Percentiles rank a stretch among this genome's conserved stretches.
Evolutionary conservation across 2,329 filamentous ascomycete genomes (phyloP).

Genomic region (Davidsoniella australis): DNA sequence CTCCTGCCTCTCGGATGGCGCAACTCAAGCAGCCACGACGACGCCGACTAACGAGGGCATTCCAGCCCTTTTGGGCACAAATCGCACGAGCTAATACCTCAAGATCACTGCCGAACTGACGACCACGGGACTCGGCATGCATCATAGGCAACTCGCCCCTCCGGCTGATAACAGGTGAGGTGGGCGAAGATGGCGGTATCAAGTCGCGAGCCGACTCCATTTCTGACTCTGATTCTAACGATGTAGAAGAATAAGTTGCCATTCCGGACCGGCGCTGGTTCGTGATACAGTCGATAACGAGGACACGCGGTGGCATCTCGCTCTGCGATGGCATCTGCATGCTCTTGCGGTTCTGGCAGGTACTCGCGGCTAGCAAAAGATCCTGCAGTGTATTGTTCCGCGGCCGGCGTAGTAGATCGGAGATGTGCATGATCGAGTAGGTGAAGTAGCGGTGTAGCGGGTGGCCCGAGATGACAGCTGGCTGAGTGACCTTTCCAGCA

Average conservation of each 20-base stretch:
- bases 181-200: conserved; percentile 16
- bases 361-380: conserved; percentile 23
- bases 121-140: conserved; percentile 37
- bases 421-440: conserved; percentile 42
- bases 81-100: conserved; percentile 56
- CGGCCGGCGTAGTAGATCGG: conserved; percentile 32
- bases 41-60: conserved; percentile 51
- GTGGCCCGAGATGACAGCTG: conserved; percentile 37
- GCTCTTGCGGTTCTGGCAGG: conserved; percentile 16
- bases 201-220: conserved; percentile 4
- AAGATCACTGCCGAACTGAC: conserved; percentile 46
- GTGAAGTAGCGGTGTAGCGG: conserved; percentile 46
- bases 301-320: conserved; percentile 25
- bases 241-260: background rate
- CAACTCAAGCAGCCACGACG: conserved; percentile 56
- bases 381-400: conserved; percentile 29
- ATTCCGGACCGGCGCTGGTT: conserved; percentile 28
- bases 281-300: conserved; percentile 48
- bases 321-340: conserved; percentile 19
- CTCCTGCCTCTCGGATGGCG: conserved; percentile 57
- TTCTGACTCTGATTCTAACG: background rate
- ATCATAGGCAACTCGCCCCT: conserved; percentile 27
- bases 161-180: conserved; percentile 13
- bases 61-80: conserved; percentile 58
- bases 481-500: conserved; percentile 26